Evolutionary conservation across 495 filamentous ascomycete species (phyloP), one percentile per base, ranked within the genome.

Genomic region (Hypoxylon lenormandii): DNA sequence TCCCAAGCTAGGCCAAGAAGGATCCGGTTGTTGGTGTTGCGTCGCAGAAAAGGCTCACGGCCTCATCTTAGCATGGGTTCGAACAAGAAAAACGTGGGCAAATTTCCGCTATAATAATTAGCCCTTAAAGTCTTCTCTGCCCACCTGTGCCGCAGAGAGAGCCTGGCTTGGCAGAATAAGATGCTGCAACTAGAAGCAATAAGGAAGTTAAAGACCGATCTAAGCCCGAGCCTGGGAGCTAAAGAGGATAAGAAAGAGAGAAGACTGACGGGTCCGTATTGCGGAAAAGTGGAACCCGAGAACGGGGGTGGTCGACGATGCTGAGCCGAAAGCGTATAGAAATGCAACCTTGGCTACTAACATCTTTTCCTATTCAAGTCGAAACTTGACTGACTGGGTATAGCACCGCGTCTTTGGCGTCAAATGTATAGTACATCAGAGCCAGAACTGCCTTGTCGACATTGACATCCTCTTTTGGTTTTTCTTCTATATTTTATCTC

Each of bases 1-100:
- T 33, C 5, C 53, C 54, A 38, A 37, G 23, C 10, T 26, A 21
- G 52, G 26, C 8, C 45, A 55, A 55, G 46, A 12, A 66, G 57
- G 61, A 66, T 66, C 57, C 30, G 42, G 26, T 11, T 59, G 68
- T 71, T 71, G 68, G 68, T 66, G 46, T 40, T 62, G 47, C 52
- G 47, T 40, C 16, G 40, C 49, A 60, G 30, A 11, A 33, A 33
- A 58, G 43, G 43, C 60, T 56, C 55, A 53, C 51, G 59, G 45
- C 60, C 47, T 46, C 2, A 26, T 26, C 38, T 40, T 12, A 38
- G n/a, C 57, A 51, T 53, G 61, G 67, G 48, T 33, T 60, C 45
- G 48, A 33, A 7, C 30, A 33, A 7, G 7, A 28, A 28, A 33
- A 36, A 51, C 40, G 18, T 13, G 8, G 28, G 7, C 30, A 28